Conservation (phyloP, 108 stramenopile genomes). For the Cyclotella cryptica region DNA sequence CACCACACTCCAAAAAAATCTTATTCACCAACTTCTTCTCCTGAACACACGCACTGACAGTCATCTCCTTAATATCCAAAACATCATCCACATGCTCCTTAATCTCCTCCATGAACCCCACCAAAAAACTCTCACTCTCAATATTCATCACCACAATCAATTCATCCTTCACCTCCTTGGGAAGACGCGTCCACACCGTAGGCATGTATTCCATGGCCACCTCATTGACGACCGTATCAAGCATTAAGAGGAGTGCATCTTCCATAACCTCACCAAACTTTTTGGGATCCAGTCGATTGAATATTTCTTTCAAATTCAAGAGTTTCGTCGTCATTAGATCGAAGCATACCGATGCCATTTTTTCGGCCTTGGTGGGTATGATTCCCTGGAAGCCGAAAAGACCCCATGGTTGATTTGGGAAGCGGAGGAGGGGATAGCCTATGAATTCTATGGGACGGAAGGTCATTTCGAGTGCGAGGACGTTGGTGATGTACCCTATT, state of each 20-base stretch:
- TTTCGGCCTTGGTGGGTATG: slow-evolving; percentile 89
- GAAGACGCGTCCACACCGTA: slow-evolving; percentile 71
- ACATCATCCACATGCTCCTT: slow-evolving; percentile 84
- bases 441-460: slow-evolving; percentile 91
- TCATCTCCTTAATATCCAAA: slow-evolving; percentile 91
- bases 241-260: slow-evolving; percentile 72
- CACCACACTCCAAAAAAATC: slow-evolving; percentile 94
- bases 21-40: slow-evolving; percentile 90
- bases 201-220: slow-evolving; percentile 89
- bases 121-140: slow-evolving; percentile 72
- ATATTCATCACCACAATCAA: slow-evolving; percentile 76
- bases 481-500: slow-evolving; percentile 90
- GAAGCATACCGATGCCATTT: slow-evolving; percentile 89
- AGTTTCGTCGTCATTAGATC: slow-evolving; percentile 92
- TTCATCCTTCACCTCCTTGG: slow-evolving; percentile 83
- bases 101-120: slow-evolving; percentile 83
- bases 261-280: slow-evolving; percentile 77
- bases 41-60: slow-evolving; percentile 80
- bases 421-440: slow-evolving; percentile 78
- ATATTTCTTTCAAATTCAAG: slow-evolving; percentile 87
- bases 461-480: slow-evolving; percentile 92
- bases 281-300: slow-evolving; percentile 82
- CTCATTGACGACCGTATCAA: slow-evolving; percentile 87
- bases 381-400: slow-evolving; percentile 93
- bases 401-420: slow-evolving; percentile 88